Base-by-base conservation (phyloP, 352 stramenopile species). In the Pythium periplocum region DNA sequence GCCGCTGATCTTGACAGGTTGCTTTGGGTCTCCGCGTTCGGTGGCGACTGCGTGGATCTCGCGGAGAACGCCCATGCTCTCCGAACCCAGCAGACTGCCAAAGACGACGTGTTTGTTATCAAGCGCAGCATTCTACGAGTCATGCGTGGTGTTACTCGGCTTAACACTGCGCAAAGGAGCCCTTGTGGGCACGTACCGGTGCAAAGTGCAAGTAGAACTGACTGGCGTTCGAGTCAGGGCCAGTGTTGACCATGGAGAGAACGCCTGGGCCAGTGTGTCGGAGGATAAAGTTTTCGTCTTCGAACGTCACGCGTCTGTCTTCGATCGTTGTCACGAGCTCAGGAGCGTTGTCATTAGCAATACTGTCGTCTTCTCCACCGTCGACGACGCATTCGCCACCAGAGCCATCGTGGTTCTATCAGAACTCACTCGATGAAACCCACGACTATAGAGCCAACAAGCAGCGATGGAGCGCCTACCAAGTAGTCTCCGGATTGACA, bases 271-370 rank as follows among this genome's bases (percentile, higher is more conserved):
- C 74, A 33, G 72, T 78, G 73, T 99, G 96, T 32, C 60, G 63
- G 6, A 98, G 73, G 49, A 88, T 75, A 60, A 98, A 98, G 65
- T 98, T 98, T 66, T 98, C 87, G 69, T 99, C 95, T 2, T 69
- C 60, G 71, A 99, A 99, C 4, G 57, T 69, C 11, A 48, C 45
- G 38, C 7, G 7, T 26, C 53, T 79, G 50, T 31, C 55, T 63
- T 36, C 43, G 36, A 38, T 38, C 17, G 45, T 56, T 42, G 51
- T 42, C 51, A 42, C n/a, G 3, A 31, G 17, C 26, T 39, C 49
- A 2, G 49, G 6, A 7, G 42, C 57, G 2, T 36, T 40, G 26
- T 17, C n/a, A 8, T 51, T 41, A 26, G 45, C 9, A 12, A 34
- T n/a, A 52, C 1, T 3, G 2, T 1, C 3, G 17, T 33, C 17